Evolutionary conservation across 139 green algal genomes (phyloP).

Genomic region (Chlorella sp.): DNA sequence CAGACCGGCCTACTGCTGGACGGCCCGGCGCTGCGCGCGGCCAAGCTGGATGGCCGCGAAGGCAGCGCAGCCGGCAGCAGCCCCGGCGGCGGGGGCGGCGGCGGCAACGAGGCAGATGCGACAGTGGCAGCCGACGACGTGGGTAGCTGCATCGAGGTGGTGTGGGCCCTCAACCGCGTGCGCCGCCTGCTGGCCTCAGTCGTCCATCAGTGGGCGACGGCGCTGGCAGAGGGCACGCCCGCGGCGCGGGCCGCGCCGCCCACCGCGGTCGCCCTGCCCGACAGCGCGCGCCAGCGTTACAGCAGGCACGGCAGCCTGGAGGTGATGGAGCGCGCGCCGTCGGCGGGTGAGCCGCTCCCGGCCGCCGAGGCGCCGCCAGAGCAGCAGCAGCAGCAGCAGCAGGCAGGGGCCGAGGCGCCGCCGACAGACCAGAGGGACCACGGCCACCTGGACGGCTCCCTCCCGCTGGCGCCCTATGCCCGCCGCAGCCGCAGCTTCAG

Average conservation of each 20-base stretch:
- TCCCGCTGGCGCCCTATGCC: not conserved
- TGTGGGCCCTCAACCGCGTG: conserved; percentile 68
- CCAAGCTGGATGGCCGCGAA: not conserved
- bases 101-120: conserved; percentile 1
- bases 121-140: not conserved
- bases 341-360: not conserved
- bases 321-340: not conserved
- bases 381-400: not conserved
- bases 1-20: no score
- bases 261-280: not conserved
- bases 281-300: not conserved
- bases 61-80: not conserved
- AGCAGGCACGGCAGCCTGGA: conserved; percentile 22
- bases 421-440: not conserved
- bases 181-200: conserved; percentile 60
- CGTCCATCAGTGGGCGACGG: conserved; percentile 66
- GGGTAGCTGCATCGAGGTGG: not conserved
- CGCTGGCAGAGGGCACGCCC: conserved; percentile 49
- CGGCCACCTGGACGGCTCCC: not conserved
- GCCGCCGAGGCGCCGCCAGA: not conserved
- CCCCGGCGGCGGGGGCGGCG: conserved; percentile 20
- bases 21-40: no score
- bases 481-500: not conserved
- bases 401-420: not conserved
- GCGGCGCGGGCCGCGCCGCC: conserved; percentile 11